These are phyloP conservation scores for Ramaria sp. DNA, from an alignment of 768 basidiomycete species.

Conservation along the genomic window DNA sequence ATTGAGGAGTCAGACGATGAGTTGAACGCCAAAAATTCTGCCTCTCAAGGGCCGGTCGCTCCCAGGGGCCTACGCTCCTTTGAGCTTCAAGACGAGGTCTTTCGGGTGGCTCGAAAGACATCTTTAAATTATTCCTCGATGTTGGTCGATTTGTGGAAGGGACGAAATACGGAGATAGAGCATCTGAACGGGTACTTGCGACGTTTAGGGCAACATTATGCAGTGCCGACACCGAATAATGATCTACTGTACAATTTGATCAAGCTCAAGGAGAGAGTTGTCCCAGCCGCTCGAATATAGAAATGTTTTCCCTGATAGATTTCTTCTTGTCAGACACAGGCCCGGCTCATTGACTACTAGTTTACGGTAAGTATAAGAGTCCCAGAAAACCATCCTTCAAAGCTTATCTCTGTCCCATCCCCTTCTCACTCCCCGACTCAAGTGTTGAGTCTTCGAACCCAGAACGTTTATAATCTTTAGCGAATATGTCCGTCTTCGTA, in stretches of 20 bases:
- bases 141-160: conserved; percentile 56
- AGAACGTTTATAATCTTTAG: too few relatives aligned
- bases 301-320: neutral
- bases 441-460: too few relatives aligned
- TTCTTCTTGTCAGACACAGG: too few relatives aligned
- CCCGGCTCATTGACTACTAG: too few relatives aligned
- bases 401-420: too few relatives aligned
- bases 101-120: conserved; percentile 48
- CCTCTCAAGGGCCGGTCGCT: conserved; percentile 19
- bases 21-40: conserved; percentile 13
- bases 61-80: conserved; percentile 32
- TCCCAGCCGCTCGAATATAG: conserved; percentile 1
- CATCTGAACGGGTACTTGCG: conserved; percentile 77
- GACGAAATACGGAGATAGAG: conserved; percentile 64
- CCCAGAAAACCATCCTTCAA: too few relatives aligned
- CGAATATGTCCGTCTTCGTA: too few relatives aligned
- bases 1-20: conserved; percentile 16
- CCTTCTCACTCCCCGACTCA: too few relatives aligned
- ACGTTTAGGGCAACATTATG: conserved; percentile 44
- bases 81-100: conserved; percentile 44
- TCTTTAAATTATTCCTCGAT: conserved; percentile 70
- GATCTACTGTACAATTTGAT: conserved; percentile 46
- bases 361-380: too few relatives aligned
- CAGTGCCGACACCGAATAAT: conserved; percentile 48
- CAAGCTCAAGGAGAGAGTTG: conserved; percentile 27